These are phyloP conservation scores for Diaporthe caulivora DNA, from an alignment of 2,329 filamentous ascomycete genomes.

Conservation along the genomic window DNA sequence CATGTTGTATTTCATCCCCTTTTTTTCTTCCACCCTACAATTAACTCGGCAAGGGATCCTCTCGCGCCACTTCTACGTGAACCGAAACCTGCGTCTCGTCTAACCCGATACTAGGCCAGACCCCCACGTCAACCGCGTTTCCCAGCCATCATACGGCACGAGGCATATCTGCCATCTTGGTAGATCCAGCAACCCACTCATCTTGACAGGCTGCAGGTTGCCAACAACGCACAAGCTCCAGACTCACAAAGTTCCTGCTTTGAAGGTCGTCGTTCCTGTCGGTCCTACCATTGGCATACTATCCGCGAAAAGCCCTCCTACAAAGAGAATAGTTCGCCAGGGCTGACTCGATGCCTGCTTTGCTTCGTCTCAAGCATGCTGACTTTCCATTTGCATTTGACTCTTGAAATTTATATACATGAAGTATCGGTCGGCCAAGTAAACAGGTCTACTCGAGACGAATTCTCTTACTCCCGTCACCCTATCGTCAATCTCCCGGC, in stretches of 20 bases:
- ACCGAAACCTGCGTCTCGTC: neutral
- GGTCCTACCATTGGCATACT: neutral
- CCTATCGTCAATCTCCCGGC: neutral
- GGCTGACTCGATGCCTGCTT: neutral
- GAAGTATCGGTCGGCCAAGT: neutral
- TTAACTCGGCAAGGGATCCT: too few relatives aligned
- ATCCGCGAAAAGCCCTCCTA: too few relatives aligned
- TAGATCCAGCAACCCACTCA: too few relatives aligned
- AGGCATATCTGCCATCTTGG: too few relatives aligned
- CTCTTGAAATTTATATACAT: neutral
- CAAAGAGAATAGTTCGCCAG: too few relatives aligned
- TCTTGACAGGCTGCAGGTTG: too few relatives aligned
- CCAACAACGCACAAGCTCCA: neutral
- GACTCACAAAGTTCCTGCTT: neutral
- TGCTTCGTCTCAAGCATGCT: neutral
- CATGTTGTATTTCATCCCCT: neutral
- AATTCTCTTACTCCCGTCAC: neutral
- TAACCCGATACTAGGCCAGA: too few relatives aligned
- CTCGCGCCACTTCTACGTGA: neutral
- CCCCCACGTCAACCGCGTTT: too few relatives aligned
- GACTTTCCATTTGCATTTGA: neutral
- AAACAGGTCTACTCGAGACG: neutral
- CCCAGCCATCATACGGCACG: too few relatives aligned
- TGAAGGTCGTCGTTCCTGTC: neutral
- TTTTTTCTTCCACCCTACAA: neutral